phyloP scores from a whole-genome alignment of 345 rosid genomes.

The Eucalyptus polyanthemos region DNA sequence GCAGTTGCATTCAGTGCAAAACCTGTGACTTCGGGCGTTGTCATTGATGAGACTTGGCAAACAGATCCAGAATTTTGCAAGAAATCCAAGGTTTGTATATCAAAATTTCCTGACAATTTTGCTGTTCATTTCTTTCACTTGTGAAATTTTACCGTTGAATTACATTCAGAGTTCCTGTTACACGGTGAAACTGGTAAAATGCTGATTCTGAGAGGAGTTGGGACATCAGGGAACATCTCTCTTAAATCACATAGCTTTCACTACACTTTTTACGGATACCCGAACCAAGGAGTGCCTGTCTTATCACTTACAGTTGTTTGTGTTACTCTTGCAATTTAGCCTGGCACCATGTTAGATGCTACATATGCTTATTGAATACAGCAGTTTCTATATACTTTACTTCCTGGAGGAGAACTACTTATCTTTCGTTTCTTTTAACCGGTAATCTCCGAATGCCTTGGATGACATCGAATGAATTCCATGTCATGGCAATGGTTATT shows the following conservation, averaged over 20 bases:
- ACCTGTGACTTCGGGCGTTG: constrained; percentile 3
- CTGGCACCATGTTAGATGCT: background rate
- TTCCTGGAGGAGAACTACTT: background rate
- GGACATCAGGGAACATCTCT: background rate
- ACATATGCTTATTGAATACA: background rate
- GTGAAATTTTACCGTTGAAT: background rate
- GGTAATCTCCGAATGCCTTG: background rate
- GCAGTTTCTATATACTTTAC: background rate
- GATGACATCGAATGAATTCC: background rate
- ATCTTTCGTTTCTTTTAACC: background rate
- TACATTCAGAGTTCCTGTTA: background rate
- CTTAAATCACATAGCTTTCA: background rate
- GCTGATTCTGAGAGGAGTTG: background rate
- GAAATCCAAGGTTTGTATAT: constrained; percentile 2
- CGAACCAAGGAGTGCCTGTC: background rate
- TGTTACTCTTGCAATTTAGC: background rate
- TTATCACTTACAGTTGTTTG: background rate
- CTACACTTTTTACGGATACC: background rate
- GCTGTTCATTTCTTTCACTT: background rate
- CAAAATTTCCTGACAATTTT: background rate
- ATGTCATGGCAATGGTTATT: background rate
- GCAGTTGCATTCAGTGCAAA: constrained; percentile 13
- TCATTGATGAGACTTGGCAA: constrained; percentile 39
- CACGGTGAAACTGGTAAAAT: background rate
- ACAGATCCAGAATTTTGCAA: constrained; percentile 17